Percentiles rank a stretch among this genome's conserved stretches.
Evolutionary conservation across 2,329 filamentous ascomycete genomes (phyloP).

Genomic region (Cercospora berteroae): DNA sequence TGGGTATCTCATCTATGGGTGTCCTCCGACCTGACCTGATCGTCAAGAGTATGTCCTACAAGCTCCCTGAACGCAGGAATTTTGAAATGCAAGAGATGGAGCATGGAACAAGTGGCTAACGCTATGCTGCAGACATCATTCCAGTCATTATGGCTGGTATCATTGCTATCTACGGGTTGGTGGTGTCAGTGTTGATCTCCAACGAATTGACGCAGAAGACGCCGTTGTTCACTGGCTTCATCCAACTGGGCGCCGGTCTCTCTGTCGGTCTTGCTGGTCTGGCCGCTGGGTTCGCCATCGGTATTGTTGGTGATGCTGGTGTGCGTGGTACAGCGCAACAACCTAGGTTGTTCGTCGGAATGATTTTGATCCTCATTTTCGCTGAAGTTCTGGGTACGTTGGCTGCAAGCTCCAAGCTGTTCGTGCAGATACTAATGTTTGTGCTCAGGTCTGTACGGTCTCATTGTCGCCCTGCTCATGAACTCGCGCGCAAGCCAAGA

Average conservation of each 20-base stretch:
- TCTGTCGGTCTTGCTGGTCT: slow-evolving; percentile 47
- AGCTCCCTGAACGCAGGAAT: background rate
- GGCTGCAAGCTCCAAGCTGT: background rate
- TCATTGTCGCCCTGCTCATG: slow-evolving; percentile 99
- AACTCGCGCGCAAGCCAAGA: slow-evolving; percentile 73
- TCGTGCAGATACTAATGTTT: slow-evolving; percentile 18
- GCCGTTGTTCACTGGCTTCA: slow-evolving; percentile 53
- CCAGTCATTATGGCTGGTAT: slow-evolving; percentile 99
- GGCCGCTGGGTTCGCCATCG: slow-evolving; percentile 49
- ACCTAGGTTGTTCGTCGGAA: slow-evolving; percentile 86
- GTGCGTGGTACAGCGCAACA: slow-evolving; percentile 83
- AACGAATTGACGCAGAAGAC: slow-evolving; percentile 50
- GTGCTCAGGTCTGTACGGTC: slow-evolving; percentile 83
- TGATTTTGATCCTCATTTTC: slow-evolving; percentile 99
- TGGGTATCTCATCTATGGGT: slow-evolving; percentile 98
- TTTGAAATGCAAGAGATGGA: background rate
- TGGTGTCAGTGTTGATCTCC: slow-evolving; percentile 56
- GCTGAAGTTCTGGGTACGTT: slow-evolving; percentile 91
- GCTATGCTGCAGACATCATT: slow-evolving; percentile 72
- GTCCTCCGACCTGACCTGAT: slow-evolving; percentile 96
- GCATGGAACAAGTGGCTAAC: slow-evolving; percentile 19
- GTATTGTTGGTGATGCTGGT: slow-evolving; percentile 72
- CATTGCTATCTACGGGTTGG: slow-evolving; percentile 83
- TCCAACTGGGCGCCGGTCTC: slow-evolving; percentile 54
- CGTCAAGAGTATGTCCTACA: slow-evolving; percentile 82